Base-by-base conservation (phyloP, 371 early-diverging fungal genomes). In the Apophysomyces elegans region DNA sequence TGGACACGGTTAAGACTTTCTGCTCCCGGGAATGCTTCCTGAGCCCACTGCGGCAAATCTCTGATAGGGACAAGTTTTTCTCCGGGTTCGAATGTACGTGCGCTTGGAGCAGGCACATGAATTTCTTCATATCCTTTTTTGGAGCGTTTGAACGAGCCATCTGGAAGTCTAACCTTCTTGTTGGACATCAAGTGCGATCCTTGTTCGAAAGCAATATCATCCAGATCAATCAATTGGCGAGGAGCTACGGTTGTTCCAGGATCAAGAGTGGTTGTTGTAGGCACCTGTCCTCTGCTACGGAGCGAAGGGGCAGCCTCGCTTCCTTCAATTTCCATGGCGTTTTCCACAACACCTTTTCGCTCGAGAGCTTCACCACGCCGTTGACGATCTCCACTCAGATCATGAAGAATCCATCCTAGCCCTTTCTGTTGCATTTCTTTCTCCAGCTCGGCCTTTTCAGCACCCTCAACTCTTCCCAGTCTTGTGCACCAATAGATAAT, bases 171-270 rank as follows among this genome's bases (percentile, higher is more conserved):
- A 70, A 93, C 93, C 69, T 91, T 92, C 64, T 96, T 96, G 86
- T 99, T 99, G 35, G 98, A 93, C 97, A 97, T 97, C 56, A 97
- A 79, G 66, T 96, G 98, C 11, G 92, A 87, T 56, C 99, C 98
- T 78, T 97, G 95, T 56, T 88, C 80, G 75, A 98, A 99, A 16
- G 88, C 84, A 63, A 98, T 76, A 5, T 88, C 77, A 0, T 95
- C 94, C 38, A 99, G 74, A 74, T 97, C 96, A 32, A 98, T 60
- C 38, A 83, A 64, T 58, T 86, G 80, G 38, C 85, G 81, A 35
- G 93, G 94, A 5, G 81, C 80, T 26, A 74, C 78, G 2, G 80
- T 77, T 5, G 81, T 80, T 26, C 80, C 84, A 41, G 85, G 84
- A 0, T 80, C 78, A 11, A 77, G 69, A 1, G 77, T 76, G 14